Base-by-base conservation (phyloP, 441 rosid species). In the Bruguiera hainesii region DNA sequence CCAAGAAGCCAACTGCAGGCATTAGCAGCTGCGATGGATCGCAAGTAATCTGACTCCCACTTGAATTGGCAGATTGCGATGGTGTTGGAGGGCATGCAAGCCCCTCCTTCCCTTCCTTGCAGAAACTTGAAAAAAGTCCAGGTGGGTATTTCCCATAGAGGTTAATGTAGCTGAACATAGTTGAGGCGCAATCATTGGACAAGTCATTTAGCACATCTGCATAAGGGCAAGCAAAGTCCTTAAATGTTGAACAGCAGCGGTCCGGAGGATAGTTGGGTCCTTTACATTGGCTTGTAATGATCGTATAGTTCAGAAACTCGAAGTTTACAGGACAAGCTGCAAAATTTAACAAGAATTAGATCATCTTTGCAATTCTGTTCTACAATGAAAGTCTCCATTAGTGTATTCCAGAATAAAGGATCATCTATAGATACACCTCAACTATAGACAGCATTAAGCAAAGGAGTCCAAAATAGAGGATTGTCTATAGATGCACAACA, bases 141-240 rank as follows among this genome's bases (percentile, higher is more conserved):
- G 84, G 84, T 18, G 96, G 97, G 66, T 93, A 90, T 52, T 82
- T 85, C 7, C 98, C 98, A 8, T 87, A 78, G 49, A 85, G 80
- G 77, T 87, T 87, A 55, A 93, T 84, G 88, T 93, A 93, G 82
- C 93, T 90, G 75, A 93, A 93, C 95, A 93, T 83, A 59, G 79
- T 82, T 11, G 87, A 74, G 19, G 96, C 85, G 30, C 98, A 90
- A 3, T 87, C 89, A 10, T 77, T 90, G 2, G 80, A 77, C 80
- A 83, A 64, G 78, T 93, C 87, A 48, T 83, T 93, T 58, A 90
- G 50, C 61, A 84, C 68, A 5, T 71, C 84, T 1, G n/a, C 70
- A 51, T 81, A 93, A 16, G 96, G 97, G 67, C 98, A 90, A 51
- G 96, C 90, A 66, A 93, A 85, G 19, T 88, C 89, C 81, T 85